Conservation (phyloP, 169 alveolate species). For the Babesia divergens region DNA sequence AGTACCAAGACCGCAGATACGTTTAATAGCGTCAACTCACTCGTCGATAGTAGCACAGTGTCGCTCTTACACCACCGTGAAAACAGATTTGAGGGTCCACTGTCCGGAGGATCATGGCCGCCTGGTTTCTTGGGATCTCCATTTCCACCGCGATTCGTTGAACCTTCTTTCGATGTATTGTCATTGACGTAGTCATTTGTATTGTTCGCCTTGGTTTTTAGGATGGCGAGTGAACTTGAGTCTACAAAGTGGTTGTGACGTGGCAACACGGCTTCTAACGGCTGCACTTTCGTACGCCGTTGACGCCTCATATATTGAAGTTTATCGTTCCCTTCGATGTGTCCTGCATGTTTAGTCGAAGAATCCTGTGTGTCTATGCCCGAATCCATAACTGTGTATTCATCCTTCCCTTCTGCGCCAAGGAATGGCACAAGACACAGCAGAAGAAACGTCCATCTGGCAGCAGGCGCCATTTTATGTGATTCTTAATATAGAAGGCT, state of each 20-base stretch:
- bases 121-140: not conserved
- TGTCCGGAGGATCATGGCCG: not conserved
- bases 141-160: not conserved
- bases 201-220: not conserved
- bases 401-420: not conserved
- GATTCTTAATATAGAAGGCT: not conserved
- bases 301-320: not conserved
- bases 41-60: not conserved
- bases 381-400: not conserved
- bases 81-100: not conserved
- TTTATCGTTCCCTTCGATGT: not conserved
- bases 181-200: not conserved
- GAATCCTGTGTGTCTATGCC: slow-evolving; percentile 3
- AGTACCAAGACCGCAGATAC: slow-evolving; percentile 7
- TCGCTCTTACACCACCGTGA: slow-evolving; percentile 45
- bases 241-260: not conserved
- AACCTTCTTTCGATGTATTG: not conserved
- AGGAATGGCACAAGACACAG: not conserved
- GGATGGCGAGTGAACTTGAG: not conserved
- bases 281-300: not conserved
- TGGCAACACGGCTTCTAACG: not conserved
- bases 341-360: not conserved
- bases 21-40: slow-evolving; percentile 33
- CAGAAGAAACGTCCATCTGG: not conserved
- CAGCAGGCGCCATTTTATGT: not conserved